Percentiles rank a stretch among this genome's conserved stretches.
These are phyloP conservation scores for Nymphaea thermarum DNA, from an alignment of 164 flowering plant genomes.

Conservation along the genomic window DNA sequence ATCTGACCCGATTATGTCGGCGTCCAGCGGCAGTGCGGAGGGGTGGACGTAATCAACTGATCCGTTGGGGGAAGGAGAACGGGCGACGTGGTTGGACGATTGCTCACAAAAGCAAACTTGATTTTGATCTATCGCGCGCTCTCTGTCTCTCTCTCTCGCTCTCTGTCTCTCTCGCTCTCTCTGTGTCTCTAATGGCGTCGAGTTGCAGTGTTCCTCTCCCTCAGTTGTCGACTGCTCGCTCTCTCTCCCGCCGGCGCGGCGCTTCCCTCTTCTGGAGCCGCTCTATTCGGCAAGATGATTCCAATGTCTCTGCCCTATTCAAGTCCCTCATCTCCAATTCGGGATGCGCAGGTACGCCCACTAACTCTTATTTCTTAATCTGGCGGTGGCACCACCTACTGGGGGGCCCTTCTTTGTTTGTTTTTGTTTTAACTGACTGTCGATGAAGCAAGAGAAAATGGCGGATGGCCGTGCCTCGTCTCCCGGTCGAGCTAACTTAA, in stretches of 20 bases:
- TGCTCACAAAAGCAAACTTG: not conserved
- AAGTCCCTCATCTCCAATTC: not conserved
- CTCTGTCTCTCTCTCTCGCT: conserved; percentile 4
- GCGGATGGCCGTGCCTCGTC: too few species aligned
- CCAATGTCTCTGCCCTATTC: not conserved
- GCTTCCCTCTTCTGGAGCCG: not conserved
- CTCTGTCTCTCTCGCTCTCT: not conserved
- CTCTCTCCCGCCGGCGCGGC: not conserved
- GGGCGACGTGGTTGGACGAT: not conserved
- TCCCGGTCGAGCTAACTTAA: too few species aligned
- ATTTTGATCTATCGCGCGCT: not conserved
- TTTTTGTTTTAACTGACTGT: too few species aligned
- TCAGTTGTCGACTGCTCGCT: not conserved
- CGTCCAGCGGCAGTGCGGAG: not conserved
- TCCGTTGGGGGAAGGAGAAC: not conserved
- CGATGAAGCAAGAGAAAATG: too few species aligned
- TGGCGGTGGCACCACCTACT: not conserved
- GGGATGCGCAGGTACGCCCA: not conserved
- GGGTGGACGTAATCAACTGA: not conserved
- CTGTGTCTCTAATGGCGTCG: not conserved
- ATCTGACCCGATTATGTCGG: too few species aligned
- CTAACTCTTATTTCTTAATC: not conserved
- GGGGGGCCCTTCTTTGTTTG: too few species aligned
- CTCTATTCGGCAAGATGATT: not conserved
- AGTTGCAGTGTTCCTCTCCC: not conserved